phyloP scores from a whole-genome alignment of 2,329 filamentous ascomycete species.

The Sporothrix luriei region DNA sequence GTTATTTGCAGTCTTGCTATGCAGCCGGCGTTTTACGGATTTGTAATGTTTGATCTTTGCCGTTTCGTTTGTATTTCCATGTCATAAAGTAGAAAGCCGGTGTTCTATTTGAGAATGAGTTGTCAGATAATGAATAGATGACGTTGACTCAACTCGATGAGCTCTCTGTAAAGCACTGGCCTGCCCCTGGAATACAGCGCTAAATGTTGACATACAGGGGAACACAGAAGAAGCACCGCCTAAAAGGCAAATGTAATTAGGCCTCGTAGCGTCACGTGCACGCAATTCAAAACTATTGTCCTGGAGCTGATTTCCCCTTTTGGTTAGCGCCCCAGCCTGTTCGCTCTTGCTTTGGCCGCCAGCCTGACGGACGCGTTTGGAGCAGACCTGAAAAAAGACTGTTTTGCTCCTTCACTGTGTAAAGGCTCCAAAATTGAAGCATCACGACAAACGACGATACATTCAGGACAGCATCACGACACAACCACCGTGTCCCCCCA shows the following conservation, averaged over 20 bases:
- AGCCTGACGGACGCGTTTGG: conserved; percentile 33
- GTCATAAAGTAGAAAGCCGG: not conserved
- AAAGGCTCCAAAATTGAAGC: conserved; percentile 17
- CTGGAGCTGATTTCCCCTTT: conserved; percentile 32
- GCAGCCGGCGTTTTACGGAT: conserved; percentile 23
- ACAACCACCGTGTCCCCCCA: not conserved
- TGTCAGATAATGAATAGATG: conserved; percentile 30
- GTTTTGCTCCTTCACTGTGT: conserved; percentile 20
- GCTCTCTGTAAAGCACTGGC: not conserved
- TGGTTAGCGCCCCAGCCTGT: conserved; percentile 20
- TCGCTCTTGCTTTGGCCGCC: conserved; percentile 11
- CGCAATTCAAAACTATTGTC: not conserved
- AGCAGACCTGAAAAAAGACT: conserved; percentile 26
- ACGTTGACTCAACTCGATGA: not conserved
- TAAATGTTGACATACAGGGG: not conserved
- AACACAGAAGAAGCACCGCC: not conserved
- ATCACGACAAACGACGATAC: conserved; percentile 21
- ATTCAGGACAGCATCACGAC: not conserved
- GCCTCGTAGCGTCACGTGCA: not conserved
- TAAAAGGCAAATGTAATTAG: not conserved
- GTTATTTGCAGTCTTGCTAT: conserved; percentile 17
- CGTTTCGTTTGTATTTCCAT: conserved; percentile 6
- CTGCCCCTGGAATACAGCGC: not conserved
- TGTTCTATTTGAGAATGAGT: conserved; percentile 4
- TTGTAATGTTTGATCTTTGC: conserved; percentile 16